Conservation (phyloP, 176 grass and related monocot species). For the Oropetium thomaeum region DNA sequence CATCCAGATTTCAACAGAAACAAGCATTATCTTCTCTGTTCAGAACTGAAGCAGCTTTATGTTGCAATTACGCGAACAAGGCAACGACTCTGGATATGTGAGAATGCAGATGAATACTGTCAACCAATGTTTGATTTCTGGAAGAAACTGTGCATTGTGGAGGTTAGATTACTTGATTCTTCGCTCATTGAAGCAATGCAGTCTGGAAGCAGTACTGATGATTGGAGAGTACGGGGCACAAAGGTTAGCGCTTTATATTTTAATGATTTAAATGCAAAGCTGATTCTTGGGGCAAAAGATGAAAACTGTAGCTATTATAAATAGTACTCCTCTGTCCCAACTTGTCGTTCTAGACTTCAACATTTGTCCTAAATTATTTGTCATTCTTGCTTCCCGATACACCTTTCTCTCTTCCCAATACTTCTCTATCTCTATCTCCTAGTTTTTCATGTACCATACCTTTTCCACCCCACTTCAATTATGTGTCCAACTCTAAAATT, state of each 20-base stretch:
- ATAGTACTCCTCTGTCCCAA: too few relatives aligned
- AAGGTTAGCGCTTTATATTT: conserved; percentile 48
- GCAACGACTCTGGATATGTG: conserved; percentile 91
- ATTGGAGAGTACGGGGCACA: conserved; percentile 72
- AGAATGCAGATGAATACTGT: conserved; percentile 62
- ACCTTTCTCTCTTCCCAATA: too few relatives aligned
- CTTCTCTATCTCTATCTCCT: too few relatives aligned
- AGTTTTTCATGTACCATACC: too few relatives aligned
- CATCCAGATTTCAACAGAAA: conserved; percentile 57
- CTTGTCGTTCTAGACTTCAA: too few relatives aligned
- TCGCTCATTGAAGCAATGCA: conserved; percentile 64
- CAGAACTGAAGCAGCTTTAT: conserved; percentile 95
- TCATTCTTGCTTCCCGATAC: too few relatives aligned
- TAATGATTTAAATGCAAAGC: neutral
- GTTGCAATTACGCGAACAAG: conserved; percentile 84
- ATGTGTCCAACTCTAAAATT: too few relatives aligned
- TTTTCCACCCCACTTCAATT: too few relatives aligned
- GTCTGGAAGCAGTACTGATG: conserved; percentile 59
- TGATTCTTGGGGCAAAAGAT: neutral
- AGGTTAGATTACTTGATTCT: conserved; percentile 63
- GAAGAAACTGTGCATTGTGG: conserved; percentile 79
- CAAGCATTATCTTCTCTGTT: conserved; percentile 71
- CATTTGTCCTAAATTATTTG: too few relatives aligned
- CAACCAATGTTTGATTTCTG: conserved; percentile 85
- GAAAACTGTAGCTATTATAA: neutral